Conservation (phyloP, 371 early-diverging fungal genomes). For the Conidiobolus incongruus region DNA sequence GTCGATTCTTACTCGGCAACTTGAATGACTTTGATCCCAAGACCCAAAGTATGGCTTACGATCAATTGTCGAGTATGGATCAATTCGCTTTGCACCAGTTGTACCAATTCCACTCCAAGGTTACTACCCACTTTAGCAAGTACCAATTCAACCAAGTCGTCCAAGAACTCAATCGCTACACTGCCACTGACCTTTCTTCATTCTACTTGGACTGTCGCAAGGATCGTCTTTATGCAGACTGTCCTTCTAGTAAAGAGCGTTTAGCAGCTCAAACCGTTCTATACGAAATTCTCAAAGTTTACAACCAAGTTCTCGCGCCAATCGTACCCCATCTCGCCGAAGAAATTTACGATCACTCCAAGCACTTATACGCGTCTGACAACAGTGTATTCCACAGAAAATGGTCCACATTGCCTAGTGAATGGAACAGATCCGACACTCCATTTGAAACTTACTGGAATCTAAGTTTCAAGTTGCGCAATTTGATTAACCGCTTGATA, state of each 20-base stretch:
- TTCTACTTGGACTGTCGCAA: constrained; percentile 70
- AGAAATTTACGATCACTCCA: constrained; percentile 47
- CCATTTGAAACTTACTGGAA: background rate
- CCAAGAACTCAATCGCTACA: constrained; percentile 39
- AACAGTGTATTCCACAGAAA: constrained; percentile 21
- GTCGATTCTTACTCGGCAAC: constrained; percentile 63
- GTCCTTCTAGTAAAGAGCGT: constrained; percentile 14
- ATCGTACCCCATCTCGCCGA: constrained; percentile 52
- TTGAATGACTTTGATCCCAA: constrained; percentile 28
- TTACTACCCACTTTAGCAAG: constrained; percentile 30
- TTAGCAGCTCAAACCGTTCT: constrained; percentile 43
- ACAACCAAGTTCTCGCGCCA: constrained; percentile 37
- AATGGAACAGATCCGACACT: background rate
- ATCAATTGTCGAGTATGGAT: constrained; percentile 32
- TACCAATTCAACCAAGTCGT: constrained; percentile 40
- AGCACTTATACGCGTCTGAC: constrained; percentile 14
- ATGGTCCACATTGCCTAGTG: background rate
- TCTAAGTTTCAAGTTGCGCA: background rate
- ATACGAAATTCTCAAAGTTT: constrained; percentile 30
- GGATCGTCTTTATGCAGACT: constrained; percentile 54
- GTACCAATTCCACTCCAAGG: constrained; percentile 24
- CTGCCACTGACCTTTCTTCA: constrained; percentile 39
- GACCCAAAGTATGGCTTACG: constrained; percentile 21
- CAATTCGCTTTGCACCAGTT: constrained; percentile 42
- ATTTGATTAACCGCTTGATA: background rate